These are phyloP conservation scores for Polytrichum formosum DNA, from an alignment of 225 moss, liverwort and hornwort species.

Conservation along the genomic window DNA sequence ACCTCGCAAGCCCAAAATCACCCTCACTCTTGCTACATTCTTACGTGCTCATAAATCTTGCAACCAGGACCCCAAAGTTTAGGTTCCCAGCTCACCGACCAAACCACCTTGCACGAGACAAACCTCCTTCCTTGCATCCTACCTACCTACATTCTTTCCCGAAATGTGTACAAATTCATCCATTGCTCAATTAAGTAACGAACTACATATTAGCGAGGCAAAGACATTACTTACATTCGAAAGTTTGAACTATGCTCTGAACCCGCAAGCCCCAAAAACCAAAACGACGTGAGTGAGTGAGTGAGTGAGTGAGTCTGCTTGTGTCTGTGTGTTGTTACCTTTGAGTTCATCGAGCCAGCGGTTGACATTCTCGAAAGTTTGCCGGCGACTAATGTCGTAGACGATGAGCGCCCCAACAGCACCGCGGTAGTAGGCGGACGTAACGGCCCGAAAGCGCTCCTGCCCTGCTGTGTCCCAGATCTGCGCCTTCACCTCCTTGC, in stretches of 20 bases:
- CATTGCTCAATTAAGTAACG: background rate
- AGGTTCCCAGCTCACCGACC: background rate
- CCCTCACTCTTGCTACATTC: background rate
- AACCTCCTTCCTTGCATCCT: background rate
- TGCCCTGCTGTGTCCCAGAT: conserved; percentile 96
- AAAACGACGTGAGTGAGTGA: background rate
- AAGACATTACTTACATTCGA: background rate
- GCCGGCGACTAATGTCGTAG: conserved; percentile 60
- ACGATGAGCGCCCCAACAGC: conserved; percentile 66
- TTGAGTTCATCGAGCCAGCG: conserved; percentile 72
- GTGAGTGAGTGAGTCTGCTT: too few relatives aligned
- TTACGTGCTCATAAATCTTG: background rate
- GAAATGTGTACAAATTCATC: background rate
- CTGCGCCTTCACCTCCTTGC: conserved; percentile 91
- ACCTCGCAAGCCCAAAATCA: too few relatives aligned
- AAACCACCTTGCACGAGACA: background rate
- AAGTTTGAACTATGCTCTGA: background rate
- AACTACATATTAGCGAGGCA: background rate
- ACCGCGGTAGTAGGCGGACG: conserved; percentile 62
- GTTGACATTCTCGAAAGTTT: conserved; percentile 63
- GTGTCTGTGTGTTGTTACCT: conserved; percentile 24
- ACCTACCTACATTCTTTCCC: background rate
- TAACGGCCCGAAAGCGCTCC: conserved; percentile 65
- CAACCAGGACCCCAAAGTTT: background rate
- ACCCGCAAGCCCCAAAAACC: background rate